Evolutionary conservation across 208 protist species (phyloP).

Genomic region (Crithidia fasciculata): DNA sequence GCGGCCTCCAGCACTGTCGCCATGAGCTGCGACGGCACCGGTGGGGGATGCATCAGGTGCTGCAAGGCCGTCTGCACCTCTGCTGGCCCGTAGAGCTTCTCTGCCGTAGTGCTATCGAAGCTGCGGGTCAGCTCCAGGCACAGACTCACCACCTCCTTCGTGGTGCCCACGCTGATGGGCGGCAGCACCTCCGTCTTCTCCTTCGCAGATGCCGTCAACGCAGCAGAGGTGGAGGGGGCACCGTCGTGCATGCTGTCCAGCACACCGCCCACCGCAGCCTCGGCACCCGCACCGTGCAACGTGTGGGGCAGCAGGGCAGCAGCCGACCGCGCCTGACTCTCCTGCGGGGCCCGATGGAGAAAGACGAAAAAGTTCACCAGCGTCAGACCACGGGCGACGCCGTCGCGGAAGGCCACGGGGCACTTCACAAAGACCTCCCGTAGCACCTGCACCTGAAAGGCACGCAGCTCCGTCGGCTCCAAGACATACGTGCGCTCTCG

Average conservation of each 20-base stretch:
- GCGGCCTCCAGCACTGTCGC: constrained; percentile 65
- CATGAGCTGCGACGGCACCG: constrained; percentile 82
- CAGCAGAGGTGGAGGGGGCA: too few species aligned
- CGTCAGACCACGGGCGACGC: constrained; percentile 53
- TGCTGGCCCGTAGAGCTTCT: constrained; percentile 56
- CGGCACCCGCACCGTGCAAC: constrained; percentile 4
- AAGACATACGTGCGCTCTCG: constrained; percentile 48
- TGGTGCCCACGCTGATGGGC: constrained; percentile 64
- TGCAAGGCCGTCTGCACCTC: constrained; percentile 64
- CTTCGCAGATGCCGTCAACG: neutral
- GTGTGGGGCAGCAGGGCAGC: constrained; percentile 5
- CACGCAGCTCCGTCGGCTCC: constrained; percentile 42
- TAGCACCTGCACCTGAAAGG: constrained; percentile 55
- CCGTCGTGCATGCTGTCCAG: constrained; percentile 30
- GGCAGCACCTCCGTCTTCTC: constrained; percentile 22
- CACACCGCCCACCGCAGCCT: neutral
- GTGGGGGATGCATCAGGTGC: constrained; percentile 53
- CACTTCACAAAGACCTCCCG: constrained; percentile 65
- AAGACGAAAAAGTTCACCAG: constrained; percentile 71
- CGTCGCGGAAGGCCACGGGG: constrained; percentile 46
- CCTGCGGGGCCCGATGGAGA: constrained; percentile 63
- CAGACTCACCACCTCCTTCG: constrained; percentile 62
- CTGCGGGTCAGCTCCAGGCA: constrained; percentile 63
- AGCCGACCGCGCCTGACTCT: constrained; percentile 22
- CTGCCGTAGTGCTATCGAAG: constrained; percentile 51